Conservation (phyloP, 129 eudicot species). For the Silybum marianum region DNA sequence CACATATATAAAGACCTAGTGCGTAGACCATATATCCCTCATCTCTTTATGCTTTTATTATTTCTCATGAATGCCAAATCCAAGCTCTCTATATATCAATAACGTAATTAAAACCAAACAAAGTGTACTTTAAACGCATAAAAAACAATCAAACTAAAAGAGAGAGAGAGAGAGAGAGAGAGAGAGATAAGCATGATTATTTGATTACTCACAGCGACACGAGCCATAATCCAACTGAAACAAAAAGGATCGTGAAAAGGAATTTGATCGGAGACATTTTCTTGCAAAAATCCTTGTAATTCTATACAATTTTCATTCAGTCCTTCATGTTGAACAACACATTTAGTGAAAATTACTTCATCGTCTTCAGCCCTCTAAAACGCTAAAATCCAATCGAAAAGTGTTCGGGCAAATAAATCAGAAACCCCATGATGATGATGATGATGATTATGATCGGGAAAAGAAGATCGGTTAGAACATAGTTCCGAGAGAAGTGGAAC, state of each 20-base stretch:
- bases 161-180: neutral
- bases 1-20: too few relatives aligned
- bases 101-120: conserved; percentile 4
- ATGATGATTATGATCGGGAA: neutral
- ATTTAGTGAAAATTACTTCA: conserved; percentile 1
- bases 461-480: conserved; percentile 12
- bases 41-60: neutral
- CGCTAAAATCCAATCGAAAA: neutral
- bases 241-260: conserved; percentile 63
- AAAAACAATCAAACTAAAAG: neutral
- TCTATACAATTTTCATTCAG: conserved; percentile 11
- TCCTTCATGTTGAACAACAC: neutral
- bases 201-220: conserved; percentile 58
- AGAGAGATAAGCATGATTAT: neutral
- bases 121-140: neutral
- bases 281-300: neutral
- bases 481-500: conserved; percentile 23
- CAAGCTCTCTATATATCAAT: neutral
- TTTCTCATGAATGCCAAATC: neutral
- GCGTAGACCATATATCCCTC: too few relatives aligned
- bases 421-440: neutral
- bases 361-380: conserved; percentile 7
- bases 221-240: conserved; percentile 73
- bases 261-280: conserved; percentile 65
- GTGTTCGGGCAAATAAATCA: neutral